A percentile compares a stretch with the other conserved stretches of the same genome.
Conservation (phyloP, 75 land plant genomes). For the Selaginella tamariscina region DNA sequence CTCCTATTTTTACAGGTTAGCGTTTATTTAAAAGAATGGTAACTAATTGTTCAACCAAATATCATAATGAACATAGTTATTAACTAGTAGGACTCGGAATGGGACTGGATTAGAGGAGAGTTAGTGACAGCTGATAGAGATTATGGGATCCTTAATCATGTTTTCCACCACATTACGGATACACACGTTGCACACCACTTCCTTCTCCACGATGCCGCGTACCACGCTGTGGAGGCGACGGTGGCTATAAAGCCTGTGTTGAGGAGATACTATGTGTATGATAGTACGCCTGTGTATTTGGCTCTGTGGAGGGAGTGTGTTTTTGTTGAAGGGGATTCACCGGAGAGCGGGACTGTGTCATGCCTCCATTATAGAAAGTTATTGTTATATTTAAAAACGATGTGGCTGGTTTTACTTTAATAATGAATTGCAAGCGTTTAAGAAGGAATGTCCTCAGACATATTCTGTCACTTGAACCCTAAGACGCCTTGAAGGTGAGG, state of each 20-base stretch:
- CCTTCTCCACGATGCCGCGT: conserved; percentile 85
- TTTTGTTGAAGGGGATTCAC: conserved; percentile 42
- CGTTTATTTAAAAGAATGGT: no score
- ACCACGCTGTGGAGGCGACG: conserved; percentile 71
- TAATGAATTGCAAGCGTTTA: no score
- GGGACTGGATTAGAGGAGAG: conserved; percentile 77
- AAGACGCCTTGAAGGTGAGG: no score
- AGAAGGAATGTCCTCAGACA: no score
- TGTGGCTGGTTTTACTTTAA: no score
- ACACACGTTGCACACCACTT: conserved; percentile 58
- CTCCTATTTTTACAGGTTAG: conserved; percentile 56
- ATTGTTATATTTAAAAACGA: no score
- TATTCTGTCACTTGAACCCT: no score
- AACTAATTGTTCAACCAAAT: no score
- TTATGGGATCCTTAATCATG: conserved; percentile 55
- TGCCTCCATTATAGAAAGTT: not conserved
- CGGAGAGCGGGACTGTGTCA: conserved; percentile 48
- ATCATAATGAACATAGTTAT: no score
- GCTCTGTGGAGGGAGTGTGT: conserved; percentile 71
- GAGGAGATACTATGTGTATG: conserved; percentile 50
- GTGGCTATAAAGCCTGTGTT: conserved; percentile 50
- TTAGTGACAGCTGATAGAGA: conserved; percentile 60
- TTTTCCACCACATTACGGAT: conserved; percentile 62
- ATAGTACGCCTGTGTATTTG: conserved; percentile 41
- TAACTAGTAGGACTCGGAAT: conserved; percentile 49